phyloP scores from a whole-genome alignment of 176 grass and related monocot species.

The Ensete ventricosum region DNA sequence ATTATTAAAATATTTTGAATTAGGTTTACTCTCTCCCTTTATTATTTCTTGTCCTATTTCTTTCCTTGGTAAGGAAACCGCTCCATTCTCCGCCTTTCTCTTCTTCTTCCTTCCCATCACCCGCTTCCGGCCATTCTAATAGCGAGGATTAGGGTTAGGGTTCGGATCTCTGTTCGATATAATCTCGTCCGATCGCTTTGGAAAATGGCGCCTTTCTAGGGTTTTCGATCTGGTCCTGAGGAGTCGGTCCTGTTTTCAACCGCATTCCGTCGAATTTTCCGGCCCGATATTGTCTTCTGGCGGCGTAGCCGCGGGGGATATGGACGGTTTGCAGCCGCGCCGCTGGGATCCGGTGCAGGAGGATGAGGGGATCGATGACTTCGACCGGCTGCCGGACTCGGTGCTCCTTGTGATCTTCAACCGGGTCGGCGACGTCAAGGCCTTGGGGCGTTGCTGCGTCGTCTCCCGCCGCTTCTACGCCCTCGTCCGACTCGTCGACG shows the following conservation, averaged over 20 bases:
- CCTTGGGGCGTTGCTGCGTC: conserved; percentile 69
- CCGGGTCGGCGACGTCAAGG: conserved; percentile 80
- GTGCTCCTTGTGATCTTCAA: conserved; percentile 76
- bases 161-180: not conserved
- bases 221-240: not conserved
- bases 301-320: not conserved
- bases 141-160: not conserved
- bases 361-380: conserved; percentile 37
- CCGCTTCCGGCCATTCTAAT: not conserved
- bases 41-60: too few relatives aligned
- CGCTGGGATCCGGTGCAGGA: conserved; percentile 16
- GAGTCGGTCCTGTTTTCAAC: not conserved
- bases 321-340: not conserved
- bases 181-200: not conserved
- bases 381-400: conserved; percentile 77
- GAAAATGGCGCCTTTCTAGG: not conserved
- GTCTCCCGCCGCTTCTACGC: conserved; percentile 73
- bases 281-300: not conserved
- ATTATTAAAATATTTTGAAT: too few relatives aligned
- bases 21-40: too few relatives aligned
- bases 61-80: too few relatives aligned
- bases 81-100: too few relatives aligned
- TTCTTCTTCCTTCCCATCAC: not conserved
- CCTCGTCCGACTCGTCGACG: conserved; percentile 69
- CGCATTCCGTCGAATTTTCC: not conserved